A percentile compares a stretch with the other conserved stretches of the same genome.
These are phyloP conservation scores for Claviceps arundinis DNA, from an alignment of 2,329 filamentous ascomycete genomes.

Conservation along the genomic window DNA sequence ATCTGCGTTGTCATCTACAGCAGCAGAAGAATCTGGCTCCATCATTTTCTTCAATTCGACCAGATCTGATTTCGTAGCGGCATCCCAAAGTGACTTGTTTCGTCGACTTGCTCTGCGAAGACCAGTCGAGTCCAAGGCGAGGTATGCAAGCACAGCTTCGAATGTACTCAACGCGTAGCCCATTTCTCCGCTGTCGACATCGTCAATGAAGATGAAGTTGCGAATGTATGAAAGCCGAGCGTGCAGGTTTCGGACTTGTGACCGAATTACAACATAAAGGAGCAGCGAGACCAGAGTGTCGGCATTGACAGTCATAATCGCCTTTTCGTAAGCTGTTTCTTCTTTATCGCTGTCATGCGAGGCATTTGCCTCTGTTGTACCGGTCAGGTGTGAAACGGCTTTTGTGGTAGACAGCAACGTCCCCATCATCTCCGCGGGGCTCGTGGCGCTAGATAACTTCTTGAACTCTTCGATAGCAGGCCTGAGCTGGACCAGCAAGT, in stretches of 20 bases:
- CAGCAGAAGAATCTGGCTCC: constrained; percentile 49
- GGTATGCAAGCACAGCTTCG: constrained; percentile 83
- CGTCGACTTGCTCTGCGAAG: constrained; percentile 73
- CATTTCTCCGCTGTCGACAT: constrained; percentile 91
- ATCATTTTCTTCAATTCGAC: constrained; percentile 65
- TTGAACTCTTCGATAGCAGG: constrained; percentile 80
- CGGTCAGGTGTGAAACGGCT: constrained; percentile 57
- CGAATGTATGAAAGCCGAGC: constrained; percentile 89
- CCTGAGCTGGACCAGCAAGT: constrained; percentile 62
- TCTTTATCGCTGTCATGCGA: constrained; percentile 12
- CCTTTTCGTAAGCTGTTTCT: constrained; percentile 33
- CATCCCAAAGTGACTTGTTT: constrained; percentile 81
- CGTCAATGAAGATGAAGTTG: constrained; percentile 94
- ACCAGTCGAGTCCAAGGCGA: constrained; percentile 68
- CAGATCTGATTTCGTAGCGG: constrained; percentile 64
- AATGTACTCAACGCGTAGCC: constrained; percentile 94
- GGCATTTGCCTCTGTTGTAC: constrained; percentile 30
- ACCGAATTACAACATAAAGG: constrained; percentile 82
- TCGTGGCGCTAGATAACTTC: constrained; percentile 63
- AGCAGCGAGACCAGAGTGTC: constrained; percentile 88
- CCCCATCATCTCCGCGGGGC: constrained; percentile 81
- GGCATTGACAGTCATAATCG: constrained; percentile 55
- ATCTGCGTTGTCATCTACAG: constrained; percentile 32
- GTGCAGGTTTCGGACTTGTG: constrained; percentile 75
- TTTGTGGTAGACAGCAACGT: constrained; percentile 71